Evolutionary conservation across 805 yeast species (phyloP), one percentile per base, ranked within the genome.

Genomic region (Kuraishia molischiana): DNA sequence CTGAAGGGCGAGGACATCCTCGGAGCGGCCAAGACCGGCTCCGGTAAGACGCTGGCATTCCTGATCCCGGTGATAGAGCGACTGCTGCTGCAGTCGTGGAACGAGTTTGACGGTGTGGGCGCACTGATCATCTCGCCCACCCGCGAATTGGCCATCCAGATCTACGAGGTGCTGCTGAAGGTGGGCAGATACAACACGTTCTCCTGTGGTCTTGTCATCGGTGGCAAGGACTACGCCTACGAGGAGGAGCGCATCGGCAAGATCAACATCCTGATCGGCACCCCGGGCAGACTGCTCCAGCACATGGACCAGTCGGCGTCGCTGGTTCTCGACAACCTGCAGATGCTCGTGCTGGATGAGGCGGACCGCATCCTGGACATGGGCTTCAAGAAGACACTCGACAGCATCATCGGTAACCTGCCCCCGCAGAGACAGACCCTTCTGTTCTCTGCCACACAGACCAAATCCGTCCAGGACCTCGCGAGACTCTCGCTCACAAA

Each of bases 341-440:
- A 87, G 57, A 72, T 81, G 53, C 61, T 87, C 33, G 87, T 87
- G 2, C 59, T 87, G 37, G 97, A 87, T 57, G 97, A 87, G 58
- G 96, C 96, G 0, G 97, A 87, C 53, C 66, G 96, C 47, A 85
- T 92, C 50, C 63, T 87, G 49, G 97, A 87, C 59, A 85, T 89
- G 95, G 96, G 96, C 5, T 87, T 87, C 67, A 79, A 78, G 53
- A 75, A 74, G 48, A 82, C 92, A 32, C 60, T 87, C 43, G 95
- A 89, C 54, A 81, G 80, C 22, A 87, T 87, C 38, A 61, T 87
- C 20, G 72, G 74, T 34, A 85, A 82, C 54, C 62, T 87, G 42
- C 94, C 95, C 1, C 75, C 81, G 9, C 69, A 78, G 3, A 72
- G 95, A 53, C 96, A 89, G 54, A 86, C 96, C 0, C 55, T 87